A percentile compares a stretch with the other conserved stretches of the same genome.
phyloP scores from a whole-genome alignment of 192 early-diverging fungal genomes.

The Nowakowskiella sp. region DNA sequence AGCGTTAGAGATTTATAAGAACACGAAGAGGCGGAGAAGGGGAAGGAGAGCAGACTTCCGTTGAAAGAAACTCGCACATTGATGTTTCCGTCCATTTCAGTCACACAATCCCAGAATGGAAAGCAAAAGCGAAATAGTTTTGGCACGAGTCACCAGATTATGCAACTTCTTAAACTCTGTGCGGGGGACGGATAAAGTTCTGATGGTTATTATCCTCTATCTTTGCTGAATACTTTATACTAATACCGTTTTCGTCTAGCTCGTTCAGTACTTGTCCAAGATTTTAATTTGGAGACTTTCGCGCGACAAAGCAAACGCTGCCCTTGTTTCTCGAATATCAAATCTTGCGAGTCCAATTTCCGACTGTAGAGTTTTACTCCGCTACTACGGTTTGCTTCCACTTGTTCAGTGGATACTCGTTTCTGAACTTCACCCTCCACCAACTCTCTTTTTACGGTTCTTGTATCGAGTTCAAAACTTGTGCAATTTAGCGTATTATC shows the following conservation, averaged over 20 bases:
- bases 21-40: no score
- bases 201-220: conserved; percentile 43
- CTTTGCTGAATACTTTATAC: not conserved
- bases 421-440: conserved; percentile 65
- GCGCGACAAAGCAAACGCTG: conserved; percentile 43
- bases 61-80: no score
- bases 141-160: not conserved
- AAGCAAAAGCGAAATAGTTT: no score
- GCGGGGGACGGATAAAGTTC: conserved; percentile 56
- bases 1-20: no score
- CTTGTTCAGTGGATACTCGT: conserved; percentile 75
- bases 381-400: conserved; percentile 72
- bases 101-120: no score
- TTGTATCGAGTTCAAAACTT: conserved; percentile 85
- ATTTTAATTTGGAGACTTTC: conserved; percentile 73
- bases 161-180: conserved; percentile 49
- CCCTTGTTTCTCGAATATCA: conserved; percentile 57
- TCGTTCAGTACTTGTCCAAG: conserved; percentile 88
- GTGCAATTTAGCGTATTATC: conserved; percentile 82
- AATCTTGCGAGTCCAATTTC: conserved; percentile 79
- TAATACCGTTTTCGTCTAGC: conserved; percentile 35
- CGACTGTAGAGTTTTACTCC: conserved; percentile 87
- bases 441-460: conserved; percentile 50
- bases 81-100: no score
- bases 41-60: no score